A percentile compares a stretch with the other conserved stretches of the same genome.
These are phyloP conservation scores for Fusarium lyarnte DNA, from an alignment of 2,329 filamentous ascomycete species.

Conservation along the genomic window DNA sequence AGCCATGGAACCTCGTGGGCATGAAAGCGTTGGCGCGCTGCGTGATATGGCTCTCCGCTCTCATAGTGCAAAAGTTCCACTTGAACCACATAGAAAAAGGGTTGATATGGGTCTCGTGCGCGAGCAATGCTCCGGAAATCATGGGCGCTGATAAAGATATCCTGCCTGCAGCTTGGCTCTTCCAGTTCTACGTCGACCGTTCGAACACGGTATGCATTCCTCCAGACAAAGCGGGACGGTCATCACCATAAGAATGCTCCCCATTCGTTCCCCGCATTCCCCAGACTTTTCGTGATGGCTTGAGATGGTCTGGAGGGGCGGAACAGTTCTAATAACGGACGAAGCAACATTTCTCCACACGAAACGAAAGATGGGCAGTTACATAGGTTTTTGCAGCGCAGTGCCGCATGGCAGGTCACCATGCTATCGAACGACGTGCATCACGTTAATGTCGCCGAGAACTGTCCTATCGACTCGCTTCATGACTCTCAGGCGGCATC, in stretches of 20 bases:
- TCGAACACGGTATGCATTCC: background rate
- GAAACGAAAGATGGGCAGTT: conserved; percentile 8
- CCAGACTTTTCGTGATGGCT: conserved; percentile 29
- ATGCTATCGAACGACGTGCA: conserved; percentile 7
- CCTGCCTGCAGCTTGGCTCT: conserved; percentile 6
- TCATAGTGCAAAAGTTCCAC: conserved; percentile 35
- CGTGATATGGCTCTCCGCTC: conserved; percentile 31
- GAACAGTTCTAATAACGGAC: conserved; percentile 3
- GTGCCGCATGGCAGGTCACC: background rate
- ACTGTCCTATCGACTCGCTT: conserved; percentile 6
- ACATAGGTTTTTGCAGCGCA: background rate
- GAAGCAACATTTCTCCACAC: conserved; percentile 18
- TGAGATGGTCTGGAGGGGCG: conserved; percentile 4
- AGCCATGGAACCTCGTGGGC: conserved; percentile 11
- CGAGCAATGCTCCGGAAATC: conserved; percentile 7
- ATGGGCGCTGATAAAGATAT: conserved; percentile 16
- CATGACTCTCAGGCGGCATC: background rate
- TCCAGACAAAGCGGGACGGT: conserved; percentile 7
- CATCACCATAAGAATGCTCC: conserved; percentile 6
- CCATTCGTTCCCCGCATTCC: conserved; percentile 33
- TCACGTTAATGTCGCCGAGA: background rate
- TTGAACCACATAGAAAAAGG: conserved; percentile 9
- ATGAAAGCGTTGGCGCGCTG: conserved; percentile 4
- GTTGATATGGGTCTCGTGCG: conserved; percentile 26
- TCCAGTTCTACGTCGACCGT: conserved; percentile 25